A percentile compares a stretch with the other conserved stretches of the same genome.
These are phyloP conservation scores for Porphyridium purpureum DNA, from an alignment of 23 red algal species.

Conservation along the genomic window DNA sequence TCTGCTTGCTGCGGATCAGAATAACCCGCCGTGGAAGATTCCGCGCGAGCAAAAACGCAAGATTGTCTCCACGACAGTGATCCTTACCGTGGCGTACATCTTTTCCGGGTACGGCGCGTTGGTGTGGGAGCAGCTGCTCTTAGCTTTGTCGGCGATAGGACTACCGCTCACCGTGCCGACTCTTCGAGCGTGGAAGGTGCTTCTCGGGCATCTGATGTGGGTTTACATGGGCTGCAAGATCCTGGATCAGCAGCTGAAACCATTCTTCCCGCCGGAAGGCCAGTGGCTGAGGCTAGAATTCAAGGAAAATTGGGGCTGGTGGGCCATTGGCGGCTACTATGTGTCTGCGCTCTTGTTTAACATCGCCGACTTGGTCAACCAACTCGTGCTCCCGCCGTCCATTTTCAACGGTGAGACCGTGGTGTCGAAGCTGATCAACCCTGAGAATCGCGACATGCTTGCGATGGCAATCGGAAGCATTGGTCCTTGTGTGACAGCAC, in stretches of 20 bases:
- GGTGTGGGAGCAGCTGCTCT: conserved; percentile 69
- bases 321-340: conserved; percentile 95
- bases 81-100: conserved; percentile 83
- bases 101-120: conserved; percentile 92
- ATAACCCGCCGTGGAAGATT: conserved; percentile 78
- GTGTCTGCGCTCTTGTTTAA: conserved; percentile 92
- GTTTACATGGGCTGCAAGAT: conserved; percentile 94
- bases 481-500: conserved; percentile 95
- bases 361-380: conserved; percentile 80
- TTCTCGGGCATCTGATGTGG: conserved; percentile 97
- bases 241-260: conserved; percentile 57
- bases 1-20: conserved; percentile 22
- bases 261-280: conserved; percentile 90
- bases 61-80: conserved; percentile 49
- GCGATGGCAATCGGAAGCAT: conserved; percentile 92
- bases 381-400: conserved; percentile 56
- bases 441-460: conserved; percentile 89
- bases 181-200: conserved; percentile 87
- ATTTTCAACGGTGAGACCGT: conserved; percentile 98
- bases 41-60: conserved; percentile 30
- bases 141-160: conserved; percentile 45
- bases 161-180: conserved; percentile 85
- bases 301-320: conserved; percentile 85
- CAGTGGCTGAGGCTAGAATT: conserved; percentile 66
- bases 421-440: conserved; percentile 95